phyloP scores from a whole-genome alignment of 2,329 filamentous ascomycete species.

The Microsporum canis region DNA sequence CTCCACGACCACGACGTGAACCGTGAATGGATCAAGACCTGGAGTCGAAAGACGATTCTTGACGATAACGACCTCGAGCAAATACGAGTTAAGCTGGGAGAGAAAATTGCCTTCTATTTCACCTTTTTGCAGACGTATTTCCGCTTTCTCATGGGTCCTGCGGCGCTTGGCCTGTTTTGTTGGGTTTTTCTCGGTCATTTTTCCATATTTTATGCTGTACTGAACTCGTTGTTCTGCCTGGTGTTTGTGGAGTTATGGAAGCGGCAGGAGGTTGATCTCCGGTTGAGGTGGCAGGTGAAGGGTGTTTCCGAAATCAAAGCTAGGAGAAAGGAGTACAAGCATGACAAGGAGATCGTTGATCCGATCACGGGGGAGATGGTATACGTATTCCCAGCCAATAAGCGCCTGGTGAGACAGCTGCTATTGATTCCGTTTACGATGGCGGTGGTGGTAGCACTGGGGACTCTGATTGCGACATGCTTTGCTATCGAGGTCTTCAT shows the following conservation, averaged over 20 bases:
- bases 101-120: slow-evolving; percentile 85
- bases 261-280: slow-evolving; percentile 76
- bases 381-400: slow-evolving; percentile 62
- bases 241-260: slow-evolving; percentile 95
- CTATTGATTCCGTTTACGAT: slow-evolving; percentile 78
- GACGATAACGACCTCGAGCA: slow-evolving; percentile 56
- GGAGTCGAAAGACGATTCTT: slow-evolving; percentile 60
- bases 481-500: slow-evolving; percentile 95
- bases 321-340: slow-evolving; percentile 64
- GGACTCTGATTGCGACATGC: slow-evolving; percentile 69
- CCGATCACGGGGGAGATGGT: slow-evolving; percentile 69
- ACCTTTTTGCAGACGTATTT: slow-evolving; percentile 90
- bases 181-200: slow-evolving; percentile 80
- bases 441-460: slow-evolving; percentile 58
- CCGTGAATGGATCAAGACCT: slow-evolving; percentile 60
- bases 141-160: slow-evolving; percentile 69
- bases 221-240: slow-evolving; percentile 75
- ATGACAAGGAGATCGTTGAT: slow-evolving; percentile 66
- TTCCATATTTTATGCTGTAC: slow-evolving; percentile 66
- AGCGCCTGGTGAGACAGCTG: slow-evolving; percentile 64
- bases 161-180: slow-evolving; percentile 60
- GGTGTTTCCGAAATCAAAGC: slow-evolving; percentile 73
- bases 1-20: slow-evolving; percentile 69
- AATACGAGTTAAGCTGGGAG: slow-evolving; percentile 66
- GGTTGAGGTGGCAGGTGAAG: slow-evolving; percentile 77